Conservation (phyloP, 176 grass and related monocot genomes). For the Thinopyrum elongatum region DNA sequence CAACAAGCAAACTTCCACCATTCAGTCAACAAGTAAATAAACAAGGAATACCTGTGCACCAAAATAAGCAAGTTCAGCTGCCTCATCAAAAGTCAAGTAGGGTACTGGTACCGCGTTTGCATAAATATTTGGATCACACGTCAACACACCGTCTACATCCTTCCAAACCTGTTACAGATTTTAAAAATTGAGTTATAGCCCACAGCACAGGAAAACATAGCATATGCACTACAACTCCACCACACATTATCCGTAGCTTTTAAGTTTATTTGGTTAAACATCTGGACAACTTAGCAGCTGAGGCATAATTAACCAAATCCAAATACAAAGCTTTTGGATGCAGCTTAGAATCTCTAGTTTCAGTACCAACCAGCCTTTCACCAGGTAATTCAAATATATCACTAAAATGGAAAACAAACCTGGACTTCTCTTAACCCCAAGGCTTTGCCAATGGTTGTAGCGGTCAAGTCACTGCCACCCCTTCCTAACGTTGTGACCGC, state of each 20-base stretch:
- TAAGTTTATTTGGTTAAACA: constrained; percentile 6
- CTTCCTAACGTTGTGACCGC: constrained; percentile 95
- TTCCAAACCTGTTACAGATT: constrained; percentile 76
- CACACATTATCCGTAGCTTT: not conserved
- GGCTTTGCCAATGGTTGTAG: constrained; percentile 96
- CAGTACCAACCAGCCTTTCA: not conserved
- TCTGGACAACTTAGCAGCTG: not conserved
- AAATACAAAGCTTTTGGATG: not conserved
- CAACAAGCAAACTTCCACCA: not conserved
- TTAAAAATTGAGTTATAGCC: not conserved
- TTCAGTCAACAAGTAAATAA: not conserved
- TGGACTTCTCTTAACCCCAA: constrained; percentile 93
- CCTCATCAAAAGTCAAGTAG: constrained; percentile 97
- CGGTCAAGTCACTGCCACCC: constrained; percentile 92
- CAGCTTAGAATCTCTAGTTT: not conserved
- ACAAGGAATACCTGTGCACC: constrained; percentile 63
- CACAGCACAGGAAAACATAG: constrained; percentile 1
- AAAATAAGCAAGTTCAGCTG: constrained; percentile 98
- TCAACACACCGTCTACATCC: constrained; percentile 98
- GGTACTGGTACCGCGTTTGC: constrained; percentile 79
- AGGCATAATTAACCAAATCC: not conserved
- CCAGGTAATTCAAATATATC: constrained; percentile 2
- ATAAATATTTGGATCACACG: constrained; percentile 91
- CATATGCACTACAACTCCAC: not conserved
- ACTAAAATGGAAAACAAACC: constrained; percentile 46